Conservation (phyloP, 192 early-diverging fungal species). For the Podila verticillata region DNA sequence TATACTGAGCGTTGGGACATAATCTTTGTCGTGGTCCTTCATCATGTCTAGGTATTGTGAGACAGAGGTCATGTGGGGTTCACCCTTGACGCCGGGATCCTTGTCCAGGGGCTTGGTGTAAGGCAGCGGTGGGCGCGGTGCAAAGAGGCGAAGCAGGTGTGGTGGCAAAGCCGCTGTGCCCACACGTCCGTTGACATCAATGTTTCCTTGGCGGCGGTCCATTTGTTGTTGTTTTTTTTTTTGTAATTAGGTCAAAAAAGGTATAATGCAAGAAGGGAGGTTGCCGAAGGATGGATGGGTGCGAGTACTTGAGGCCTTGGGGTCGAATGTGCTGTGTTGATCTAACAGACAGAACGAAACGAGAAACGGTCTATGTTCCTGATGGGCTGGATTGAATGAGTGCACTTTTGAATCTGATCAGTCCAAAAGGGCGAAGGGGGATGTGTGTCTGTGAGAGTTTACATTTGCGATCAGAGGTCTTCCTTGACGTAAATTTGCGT, state of each 20-base stretch:
- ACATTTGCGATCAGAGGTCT: too few species aligned
- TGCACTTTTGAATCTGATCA: too few species aligned
- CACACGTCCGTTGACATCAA: slow-evolving; percentile 25
- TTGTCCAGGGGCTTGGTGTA: slow-evolving; percentile 73
- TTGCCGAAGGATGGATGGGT: too few species aligned
- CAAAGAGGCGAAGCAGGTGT: slow-evolving; percentile 81
- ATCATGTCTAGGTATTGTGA: slow-evolving; percentile 63
- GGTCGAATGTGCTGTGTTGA: too few species aligned
- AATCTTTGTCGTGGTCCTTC: slow-evolving; percentile 73
- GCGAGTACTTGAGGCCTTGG: too few species aligned
- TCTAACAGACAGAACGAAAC: too few species aligned
- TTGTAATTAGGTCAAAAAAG: background rate
- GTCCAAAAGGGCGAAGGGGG: too few species aligned
- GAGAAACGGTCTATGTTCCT: too few species aligned
- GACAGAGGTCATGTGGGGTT: slow-evolving; percentile 66
- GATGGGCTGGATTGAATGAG: too few species aligned
- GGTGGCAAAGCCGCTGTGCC: slow-evolving; percentile 64
- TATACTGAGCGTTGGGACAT: slow-evolving; percentile 75
- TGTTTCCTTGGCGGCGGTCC: slow-evolving; percentile 36
- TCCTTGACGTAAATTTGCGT: too few species aligned
- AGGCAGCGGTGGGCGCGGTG: slow-evolving; percentile 81
- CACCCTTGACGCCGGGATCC: slow-evolving; percentile 64
- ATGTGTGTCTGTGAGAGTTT: too few species aligned
- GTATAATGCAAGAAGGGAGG: too few species aligned
- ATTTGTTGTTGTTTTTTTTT: slow-evolving; percentile 2